Evolutionary conservation across 495 filamentous ascomycete genomes (phyloP), one percentile per base, ranked within the genome.

Genomic region (Aspergillus homomorphus): DNA sequence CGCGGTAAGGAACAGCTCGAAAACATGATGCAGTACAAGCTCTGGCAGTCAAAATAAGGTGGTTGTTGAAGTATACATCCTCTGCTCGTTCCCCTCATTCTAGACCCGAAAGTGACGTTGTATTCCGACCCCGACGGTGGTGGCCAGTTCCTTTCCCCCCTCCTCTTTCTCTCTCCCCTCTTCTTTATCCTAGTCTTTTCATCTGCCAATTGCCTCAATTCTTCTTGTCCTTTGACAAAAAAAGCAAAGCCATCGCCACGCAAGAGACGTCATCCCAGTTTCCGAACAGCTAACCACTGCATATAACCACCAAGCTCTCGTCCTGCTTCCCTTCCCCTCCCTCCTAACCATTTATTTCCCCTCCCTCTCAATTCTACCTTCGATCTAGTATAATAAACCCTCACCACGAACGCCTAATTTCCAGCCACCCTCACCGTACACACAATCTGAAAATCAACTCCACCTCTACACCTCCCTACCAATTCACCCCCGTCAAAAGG

Each of bases 61-160:
- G 26, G 9, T 28, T 9, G 4, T 4, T 28, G 9, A 9, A 28
- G 26, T 28, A 28, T 28, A 28, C 26, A 3, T 28, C 26, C 26
- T 60, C 50, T 62, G 49, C 33, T 44, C 46, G 48, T 60, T 38
- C 33, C 33, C 33, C 33, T 38, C 33, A 38, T 28, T 28, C 26
- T 28, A 28, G 26, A 28, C 26, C 26, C 4, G 26, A 9, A 28
- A 28, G 26, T 28, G 26, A 28, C 26, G 26, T 28, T 28, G 26
- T 4, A 30, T 30, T 30, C 26, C 10, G 4, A 4, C 26, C 26
- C 4, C 26, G 10, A 10, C 26, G 26, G 26, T 30, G 26, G 26
- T 30, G 26, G 26, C 26, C 26, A 30, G 26, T 30, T 30, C 26
- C 10, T 38, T 38, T 12, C 12, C 15, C 33, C 33, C 33, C 33